A percentile compares a stretch with the other conserved stretches of the same genome.
Evolutionary conservation across 106 monocot species (phyloP).

Genomic region (Dendrobium officinale): DNA sequence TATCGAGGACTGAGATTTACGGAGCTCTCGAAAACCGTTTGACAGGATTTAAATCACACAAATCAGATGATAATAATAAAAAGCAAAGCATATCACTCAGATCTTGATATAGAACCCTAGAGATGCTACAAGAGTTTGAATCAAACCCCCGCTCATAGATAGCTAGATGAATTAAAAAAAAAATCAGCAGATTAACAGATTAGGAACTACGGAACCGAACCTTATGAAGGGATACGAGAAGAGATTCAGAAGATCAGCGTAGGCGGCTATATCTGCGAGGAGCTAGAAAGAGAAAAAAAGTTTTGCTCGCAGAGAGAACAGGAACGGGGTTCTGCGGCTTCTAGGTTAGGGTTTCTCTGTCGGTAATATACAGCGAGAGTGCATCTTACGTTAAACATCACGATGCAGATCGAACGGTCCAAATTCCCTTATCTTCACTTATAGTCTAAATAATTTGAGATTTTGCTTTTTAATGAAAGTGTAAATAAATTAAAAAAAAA

Average conservation of each 20-base stretch:
- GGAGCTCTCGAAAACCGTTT: too few species aligned
- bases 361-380: not conserved
- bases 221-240: not conserved
- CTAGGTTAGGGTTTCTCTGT: not conserved
- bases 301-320: too few species aligned
- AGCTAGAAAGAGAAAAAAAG: not conserved
- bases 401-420: not conserved
- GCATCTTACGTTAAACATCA: not conserved
- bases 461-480: too few species aligned
- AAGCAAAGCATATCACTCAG: not conserved
- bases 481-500: too few species aligned
- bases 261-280: not conserved
- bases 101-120: not conserved
- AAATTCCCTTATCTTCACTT: too few species aligned
- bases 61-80: not conserved
- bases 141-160: not conserved
- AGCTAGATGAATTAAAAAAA: not conserved
- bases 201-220: not conserved
- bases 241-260: not conserved
- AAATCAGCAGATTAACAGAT: not conserved
- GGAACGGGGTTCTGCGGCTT: not conserved
- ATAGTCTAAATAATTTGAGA: too few species aligned
- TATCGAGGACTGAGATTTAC: too few species aligned
- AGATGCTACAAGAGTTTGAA: too few species aligned
- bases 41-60: not conserved